Evolutionary conservation across 768 basidiomycete genomes (phyloP).

Genomic region (Mrakia gelida): DNA sequence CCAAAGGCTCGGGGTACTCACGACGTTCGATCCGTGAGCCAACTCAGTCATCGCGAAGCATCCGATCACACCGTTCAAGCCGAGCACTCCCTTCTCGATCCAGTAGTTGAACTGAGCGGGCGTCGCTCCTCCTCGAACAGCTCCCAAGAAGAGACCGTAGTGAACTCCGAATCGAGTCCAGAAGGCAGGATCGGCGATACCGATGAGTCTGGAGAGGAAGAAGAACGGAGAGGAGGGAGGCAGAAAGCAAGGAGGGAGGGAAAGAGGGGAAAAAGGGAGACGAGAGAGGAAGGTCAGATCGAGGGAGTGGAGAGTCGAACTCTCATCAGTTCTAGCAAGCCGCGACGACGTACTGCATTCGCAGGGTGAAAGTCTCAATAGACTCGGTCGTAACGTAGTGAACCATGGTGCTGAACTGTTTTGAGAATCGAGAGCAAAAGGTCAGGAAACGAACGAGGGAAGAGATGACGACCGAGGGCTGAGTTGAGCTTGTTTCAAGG

Average conservation of each 20-base stretch:
- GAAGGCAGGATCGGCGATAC: slow-evolving; percentile 47
- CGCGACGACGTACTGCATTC: slow-evolving; percentile 44
- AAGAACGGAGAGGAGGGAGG: slow-evolving; percentile 39
- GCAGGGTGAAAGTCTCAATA: slow-evolving; percentile 45
- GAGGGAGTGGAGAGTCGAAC: slow-evolving; percentile 47
- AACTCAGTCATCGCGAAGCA: slow-evolving; percentile 43
- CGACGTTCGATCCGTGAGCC: slow-evolving; percentile 29
- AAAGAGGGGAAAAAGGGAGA: slow-evolving; percentile 31
- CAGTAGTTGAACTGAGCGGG: slow-evolving; percentile 46
- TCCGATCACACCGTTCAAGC: slow-evolving; percentile 47
- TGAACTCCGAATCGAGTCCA: slow-evolving; percentile 48
- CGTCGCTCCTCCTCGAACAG: slow-evolving; percentile 46
- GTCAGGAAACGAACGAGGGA: background rate
- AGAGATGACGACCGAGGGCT: background rate
- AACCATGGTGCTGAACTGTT: slow-evolving; percentile 32
- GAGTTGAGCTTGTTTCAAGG: background rate
- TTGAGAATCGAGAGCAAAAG: background rate
- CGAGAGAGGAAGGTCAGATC: slow-evolving; percentile 41
- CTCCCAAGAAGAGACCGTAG: slow-evolving; percentile 47
- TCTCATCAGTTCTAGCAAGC: slow-evolving; percentile 46
- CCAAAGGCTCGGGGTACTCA: background rate
- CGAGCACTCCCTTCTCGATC: slow-evolving; percentile 48
- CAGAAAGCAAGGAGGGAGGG: slow-evolving; percentile 41
- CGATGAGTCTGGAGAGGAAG: slow-evolving; percentile 40
- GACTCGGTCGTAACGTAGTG: slow-evolving; percentile 48